Percentiles rank a stretch among this genome's conserved stretches.
phyloP scores from a whole-genome alignment of 2,329 filamentous ascomycete species.

The Malbranchea zuffiana region DNA sequence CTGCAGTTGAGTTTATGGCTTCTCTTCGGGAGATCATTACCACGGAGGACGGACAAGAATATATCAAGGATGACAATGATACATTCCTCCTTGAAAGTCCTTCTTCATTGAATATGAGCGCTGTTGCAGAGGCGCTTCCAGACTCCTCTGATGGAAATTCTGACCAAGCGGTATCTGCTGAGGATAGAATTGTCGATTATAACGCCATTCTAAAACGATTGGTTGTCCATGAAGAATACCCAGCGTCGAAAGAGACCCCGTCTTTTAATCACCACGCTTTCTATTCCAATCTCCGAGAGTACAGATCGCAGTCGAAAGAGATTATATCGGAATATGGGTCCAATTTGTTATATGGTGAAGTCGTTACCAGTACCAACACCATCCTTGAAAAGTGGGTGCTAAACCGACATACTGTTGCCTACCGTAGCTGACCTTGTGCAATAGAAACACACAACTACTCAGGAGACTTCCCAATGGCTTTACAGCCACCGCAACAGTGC shows the following conservation, averaged over 20 bases:
- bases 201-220: conserved; percentile 61
- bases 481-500: conserved; percentile 74
- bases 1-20: conserved; percentile 55
- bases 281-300: conserved; percentile 59
- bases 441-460: conserved; percentile 65
- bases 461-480: conserved; percentile 72
- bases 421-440: conserved; percentile 7
- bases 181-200: conserved; percentile 62
- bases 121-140: conserved; percentile 45
- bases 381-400: conserved; percentile 66
- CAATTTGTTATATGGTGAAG: conserved; percentile 74
- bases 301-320: conserved; percentile 48
- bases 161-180: conserved; percentile 23
- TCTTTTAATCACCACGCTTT: conserved; percentile 76
- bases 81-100: conserved; percentile 66
- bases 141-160: conserved; percentile 22
- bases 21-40: conserved; percentile 56
- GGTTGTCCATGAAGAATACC: conserved; percentile 60
- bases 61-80: conserved; percentile 71
- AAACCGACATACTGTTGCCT: background rate
- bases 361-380: conserved; percentile 88
- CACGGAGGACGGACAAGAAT: conserved; percentile 54
- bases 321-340: conserved; percentile 59
- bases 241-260: conserved; percentile 62
- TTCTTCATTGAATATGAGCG: conserved; percentile 48